Conservation (phyloP, 106 monocot genomes). For the Dioscorea dumetorum region DNA sequence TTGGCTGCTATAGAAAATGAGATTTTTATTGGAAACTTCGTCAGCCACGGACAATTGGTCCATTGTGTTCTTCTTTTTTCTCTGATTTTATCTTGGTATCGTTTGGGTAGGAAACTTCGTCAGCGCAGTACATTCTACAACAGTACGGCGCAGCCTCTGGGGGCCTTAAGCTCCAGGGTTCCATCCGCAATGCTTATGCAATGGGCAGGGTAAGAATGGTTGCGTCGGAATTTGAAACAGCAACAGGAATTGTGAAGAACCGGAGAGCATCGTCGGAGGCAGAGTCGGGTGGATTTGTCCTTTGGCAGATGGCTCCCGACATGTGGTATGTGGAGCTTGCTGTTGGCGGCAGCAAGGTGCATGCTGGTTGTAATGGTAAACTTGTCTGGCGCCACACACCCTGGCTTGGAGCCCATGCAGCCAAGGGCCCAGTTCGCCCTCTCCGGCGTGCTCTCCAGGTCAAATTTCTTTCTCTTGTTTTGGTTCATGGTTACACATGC, state of each 20-base stretch:
- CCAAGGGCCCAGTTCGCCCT: constrained; percentile 55
- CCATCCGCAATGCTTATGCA: constrained; percentile 45
- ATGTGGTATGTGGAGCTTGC: constrained; percentile 75
- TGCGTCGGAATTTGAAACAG: constrained; percentile 42
- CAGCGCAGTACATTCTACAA: constrained; percentile 67
- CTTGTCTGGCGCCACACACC: constrained; percentile 60
- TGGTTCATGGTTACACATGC: no score
- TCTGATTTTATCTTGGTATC: background rate
- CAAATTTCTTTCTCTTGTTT: background rate
- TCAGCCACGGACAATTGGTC: no score
- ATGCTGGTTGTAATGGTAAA: constrained; percentile 58
- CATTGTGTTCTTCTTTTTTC: background rate
- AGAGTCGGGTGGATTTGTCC: constrained; percentile 48
- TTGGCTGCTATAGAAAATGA: no score
- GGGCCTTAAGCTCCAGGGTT: constrained; percentile 43
- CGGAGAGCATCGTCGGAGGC: constrained; percentile 19
- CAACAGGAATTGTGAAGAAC: constrained; percentile 31
- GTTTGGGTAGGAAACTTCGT: constrained; percentile 34
- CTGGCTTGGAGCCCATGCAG: constrained; percentile 54
- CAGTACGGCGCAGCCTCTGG: constrained; percentile 54
- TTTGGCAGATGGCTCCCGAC: constrained; percentile 66
- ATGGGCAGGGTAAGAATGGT: constrained; percentile 58
- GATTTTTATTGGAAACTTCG: no score
- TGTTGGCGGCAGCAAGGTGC: constrained; percentile 48
- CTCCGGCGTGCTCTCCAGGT: constrained; percentile 66